Base-by-base conservation (phyloP, 2,329 filamentous ascomycete genomes). In the Achaetomium macrosporum region DNA sequence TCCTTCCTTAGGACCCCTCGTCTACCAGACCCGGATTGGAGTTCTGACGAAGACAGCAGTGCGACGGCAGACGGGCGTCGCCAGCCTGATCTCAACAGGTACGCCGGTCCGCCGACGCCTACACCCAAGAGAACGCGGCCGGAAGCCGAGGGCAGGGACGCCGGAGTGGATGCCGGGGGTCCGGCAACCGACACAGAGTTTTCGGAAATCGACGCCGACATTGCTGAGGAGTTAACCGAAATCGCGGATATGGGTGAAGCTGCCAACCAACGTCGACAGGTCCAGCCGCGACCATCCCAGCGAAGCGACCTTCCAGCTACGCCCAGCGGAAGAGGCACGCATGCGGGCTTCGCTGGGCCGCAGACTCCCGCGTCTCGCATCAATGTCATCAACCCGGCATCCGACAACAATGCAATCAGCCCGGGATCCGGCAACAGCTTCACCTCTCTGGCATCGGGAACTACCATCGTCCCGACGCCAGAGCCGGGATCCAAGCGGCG, bases 201-300 rank as follows among this genome's bases (percentile, higher is more conserved):
- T 13, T 65, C 62, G n/a, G 55, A 60, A 13, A 33, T 71, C 4
- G 66, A 63, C 15, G 69, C 71, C 8, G 71, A 74, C n/a, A 69
- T 69, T 40, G 72, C 72, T 55, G 60, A 64, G 25, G 59, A 72
- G 53, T 62, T 75, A 54, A 65, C 70, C 17, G 62, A 37, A 10
- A 5, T 50, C 7, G 31, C 68, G 4, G 71, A 74, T 45, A 59
- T 61, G 37, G 72, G 67, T 31, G 39, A 40, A 20, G 39, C 39
- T 2, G 13, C 16, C 5, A 17, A 25, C 16, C 47, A 31, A n/a
- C 2, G 6, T n/a, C 43, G 36, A 12, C 42, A 16, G 15, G 16
- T 31, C 8, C 47, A 36, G n/a, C 42, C 29, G 8, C 40, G 19
- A 13, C 36, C 10, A 11, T 35, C 42, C 16, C 50, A 47, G 37